These are phyloP conservation scores for Phytophthora sp. DNA, from an alignment of 352 stramenopile genomes.

Conservation along the genomic window DNA sequence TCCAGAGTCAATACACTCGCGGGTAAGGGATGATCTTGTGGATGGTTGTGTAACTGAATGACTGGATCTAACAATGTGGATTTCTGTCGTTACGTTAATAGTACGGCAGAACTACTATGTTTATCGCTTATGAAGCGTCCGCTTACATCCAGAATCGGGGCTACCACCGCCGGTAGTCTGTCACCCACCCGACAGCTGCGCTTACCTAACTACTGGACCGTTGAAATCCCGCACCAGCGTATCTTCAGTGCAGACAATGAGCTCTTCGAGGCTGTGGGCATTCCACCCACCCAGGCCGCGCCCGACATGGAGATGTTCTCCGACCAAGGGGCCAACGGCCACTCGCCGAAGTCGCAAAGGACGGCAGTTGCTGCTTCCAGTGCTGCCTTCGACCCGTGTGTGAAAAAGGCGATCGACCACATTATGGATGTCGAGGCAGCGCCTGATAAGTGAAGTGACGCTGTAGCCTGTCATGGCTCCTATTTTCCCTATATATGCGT, in stretches of 20 bases:
- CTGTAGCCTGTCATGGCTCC: neutral
- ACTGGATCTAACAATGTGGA: constrained; percentile 11
- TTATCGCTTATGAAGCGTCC: constrained; percentile 70
- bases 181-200: constrained; percentile 67
- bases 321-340: constrained; percentile 22
- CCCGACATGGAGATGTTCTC: constrained; percentile 31
- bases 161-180: constrained; percentile 61
- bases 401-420: constrained; percentile 73
- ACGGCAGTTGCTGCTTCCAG: constrained; percentile 16
- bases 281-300: constrained; percentile 59
- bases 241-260: constrained; percentile 69
- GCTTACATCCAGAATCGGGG: constrained; percentile 67
- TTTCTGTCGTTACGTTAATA: constrained; percentile 26
- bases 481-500: constrained; percentile 22
- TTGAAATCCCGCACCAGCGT: constrained; percentile 81
- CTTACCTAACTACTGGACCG: constrained; percentile 85
- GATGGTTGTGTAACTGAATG: neutral
- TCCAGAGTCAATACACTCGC: constrained; percentile 80
- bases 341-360: constrained; percentile 12
- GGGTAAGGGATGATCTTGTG: constrained; percentile 49
- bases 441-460: constrained; percentile 4
- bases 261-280: constrained; percentile 67
- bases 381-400: constrained; percentile 58
- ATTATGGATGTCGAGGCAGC: constrained; percentile 63
- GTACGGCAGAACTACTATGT: constrained; percentile 74